Evolutionary conservation across 129 eudicot genomes (phyloP).

Genomic region (Heracleum sosnowskyi): DNA sequence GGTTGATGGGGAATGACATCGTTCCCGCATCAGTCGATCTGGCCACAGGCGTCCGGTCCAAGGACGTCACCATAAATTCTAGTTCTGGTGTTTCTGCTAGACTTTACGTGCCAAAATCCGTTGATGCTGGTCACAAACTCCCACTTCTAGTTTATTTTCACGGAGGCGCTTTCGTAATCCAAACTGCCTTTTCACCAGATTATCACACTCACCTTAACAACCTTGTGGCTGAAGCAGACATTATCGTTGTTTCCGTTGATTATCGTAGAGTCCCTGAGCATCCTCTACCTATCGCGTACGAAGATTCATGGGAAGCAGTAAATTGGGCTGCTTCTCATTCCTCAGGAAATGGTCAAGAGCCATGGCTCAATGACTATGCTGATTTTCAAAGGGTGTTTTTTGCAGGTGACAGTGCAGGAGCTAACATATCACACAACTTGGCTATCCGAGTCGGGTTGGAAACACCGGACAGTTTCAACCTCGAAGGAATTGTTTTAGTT

Average conservation of each 20-base stretch:
- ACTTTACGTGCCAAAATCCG: constrained; percentile 17
- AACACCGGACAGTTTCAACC: not conserved
- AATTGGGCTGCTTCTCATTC: constrained; percentile 24
- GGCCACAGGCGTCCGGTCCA: constrained; percentile 22
- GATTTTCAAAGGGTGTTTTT: constrained; percentile 22
- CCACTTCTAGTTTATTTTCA: constrained; percentile 24
- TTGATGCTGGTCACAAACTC: constrained; percentile 1
- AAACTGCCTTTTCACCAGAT: constrained; percentile 8
- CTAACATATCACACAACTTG: constrained; percentile 24
- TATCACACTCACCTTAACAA: constrained; percentile 17
- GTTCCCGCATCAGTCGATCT: constrained; percentile 15
- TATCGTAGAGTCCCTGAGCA: constrained; percentile 28
- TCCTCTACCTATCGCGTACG: constrained; percentile 16
- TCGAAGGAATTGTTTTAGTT: constrained; percentile 19
- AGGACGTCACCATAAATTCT: constrained; percentile 13
- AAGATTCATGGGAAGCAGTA: constrained; percentile 25
- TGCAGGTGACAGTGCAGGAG: constrained; percentile 32
- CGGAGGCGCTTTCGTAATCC: constrained; percentile 22
- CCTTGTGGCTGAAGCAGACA: constrained; percentile 11
- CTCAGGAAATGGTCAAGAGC: constrained; percentile 8
- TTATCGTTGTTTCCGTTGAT: constrained; percentile 15
- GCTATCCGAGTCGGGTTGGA: constrained; percentile 16
- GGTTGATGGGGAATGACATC: not conserved
- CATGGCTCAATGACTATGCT: constrained; percentile 24
- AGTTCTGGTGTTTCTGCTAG: constrained; percentile 18